A percentile compares a stretch with the other conserved stretches of the same genome.
Evolutionary conservation across 768 basidiomycete species (phyloP).

Genomic region (Boletus patriciae): DNA sequence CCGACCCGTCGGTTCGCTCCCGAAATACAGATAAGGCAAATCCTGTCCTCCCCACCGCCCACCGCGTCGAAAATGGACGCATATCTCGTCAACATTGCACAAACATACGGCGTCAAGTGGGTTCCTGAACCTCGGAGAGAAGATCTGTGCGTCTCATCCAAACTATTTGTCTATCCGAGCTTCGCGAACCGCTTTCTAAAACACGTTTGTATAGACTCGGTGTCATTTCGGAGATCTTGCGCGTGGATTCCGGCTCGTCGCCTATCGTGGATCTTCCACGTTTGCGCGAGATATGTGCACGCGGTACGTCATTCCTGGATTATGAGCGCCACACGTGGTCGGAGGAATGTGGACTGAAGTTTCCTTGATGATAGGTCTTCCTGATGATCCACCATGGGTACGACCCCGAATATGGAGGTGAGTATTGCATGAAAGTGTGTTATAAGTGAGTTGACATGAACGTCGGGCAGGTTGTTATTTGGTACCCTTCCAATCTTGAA

Average conservation of each 20-base stretch:
- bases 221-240: constrained; percentile 60
- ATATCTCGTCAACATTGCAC: constrained; percentile 55
- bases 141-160: constrained; percentile 50
- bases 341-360: neutral
- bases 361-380: constrained; percentile 51
- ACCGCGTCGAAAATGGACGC: constrained; percentile 56
- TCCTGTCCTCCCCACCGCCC: constrained; percentile 52
- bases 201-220: constrained; percentile 42
- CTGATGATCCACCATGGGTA: constrained; percentile 72
- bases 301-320: constrained; percentile 45
- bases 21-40: constrained; percentile 47
- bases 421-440: constrained; percentile 18
- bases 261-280: constrained; percentile 55
- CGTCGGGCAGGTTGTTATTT: constrained; percentile 52
- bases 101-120: constrained; percentile 58
- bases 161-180: neutral
- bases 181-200: neutral
- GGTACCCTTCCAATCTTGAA: constrained; percentile 60
- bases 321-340: neutral
- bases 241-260: constrained; percentile 40
- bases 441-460: constrained; percentile 6
- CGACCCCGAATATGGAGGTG: constrained; percentile 79
- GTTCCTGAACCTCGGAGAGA: constrained; percentile 57
- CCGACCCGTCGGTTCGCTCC: neutral
- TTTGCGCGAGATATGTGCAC: constrained; percentile 57